Evolutionary conservation across 2,329 filamentous ascomycete genomes (phyloP).

Genomic region (Arachnomyces sp.): DNA sequence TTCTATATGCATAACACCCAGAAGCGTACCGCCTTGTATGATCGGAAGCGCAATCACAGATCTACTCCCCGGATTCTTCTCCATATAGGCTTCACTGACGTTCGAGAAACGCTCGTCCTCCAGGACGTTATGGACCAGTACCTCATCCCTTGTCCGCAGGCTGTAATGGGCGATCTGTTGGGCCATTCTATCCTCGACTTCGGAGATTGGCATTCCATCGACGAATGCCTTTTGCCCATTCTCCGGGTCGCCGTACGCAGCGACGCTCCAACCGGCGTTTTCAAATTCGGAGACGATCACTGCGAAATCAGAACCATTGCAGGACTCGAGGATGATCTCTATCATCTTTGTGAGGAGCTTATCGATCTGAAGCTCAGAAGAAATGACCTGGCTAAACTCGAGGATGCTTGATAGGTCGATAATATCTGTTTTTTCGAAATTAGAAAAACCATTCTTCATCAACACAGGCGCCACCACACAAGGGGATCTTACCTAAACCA

Average conservation of each 20-base stretch:
- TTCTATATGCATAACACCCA: conserved; percentile 57
- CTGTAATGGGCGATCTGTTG: conserved; percentile 57
- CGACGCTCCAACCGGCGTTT: conserved; percentile 52
- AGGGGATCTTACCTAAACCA: conserved; percentile 26
- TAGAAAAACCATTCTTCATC: conserved; percentile 25
- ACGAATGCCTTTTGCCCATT: conserved; percentile 47
- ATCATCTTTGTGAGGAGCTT: conserved; percentile 57
- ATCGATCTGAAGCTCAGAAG: conserved; percentile 58
- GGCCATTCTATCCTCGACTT: conserved; percentile 52
- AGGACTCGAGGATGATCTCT: conserved; percentile 57
- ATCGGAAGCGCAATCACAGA: conserved; percentile 58
- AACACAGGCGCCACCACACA: conserved; percentile 13
- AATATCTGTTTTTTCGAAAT: conserved; percentile 47
- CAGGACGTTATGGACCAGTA: conserved; percentile 56
- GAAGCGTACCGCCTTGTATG: conserved; percentile 50
- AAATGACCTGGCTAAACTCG: conserved; percentile 58
- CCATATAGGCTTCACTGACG: conserved; percentile 49
- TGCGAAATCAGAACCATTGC: conserved; percentile 52
- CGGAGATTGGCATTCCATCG: conserved; percentile 49
- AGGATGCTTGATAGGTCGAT: conserved; percentile 58
- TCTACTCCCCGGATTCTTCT: conserved; percentile 49
- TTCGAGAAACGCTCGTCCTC: conserved; percentile 60
- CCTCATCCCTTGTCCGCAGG: conserved; percentile 55
- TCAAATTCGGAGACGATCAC: conserved; percentile 56
- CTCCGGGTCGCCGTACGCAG: conserved; percentile 53